Evolutionary conservation across 176 grass and related monocot species (phyloP).

Genomic region (Oropetium thomaeum): DNA sequence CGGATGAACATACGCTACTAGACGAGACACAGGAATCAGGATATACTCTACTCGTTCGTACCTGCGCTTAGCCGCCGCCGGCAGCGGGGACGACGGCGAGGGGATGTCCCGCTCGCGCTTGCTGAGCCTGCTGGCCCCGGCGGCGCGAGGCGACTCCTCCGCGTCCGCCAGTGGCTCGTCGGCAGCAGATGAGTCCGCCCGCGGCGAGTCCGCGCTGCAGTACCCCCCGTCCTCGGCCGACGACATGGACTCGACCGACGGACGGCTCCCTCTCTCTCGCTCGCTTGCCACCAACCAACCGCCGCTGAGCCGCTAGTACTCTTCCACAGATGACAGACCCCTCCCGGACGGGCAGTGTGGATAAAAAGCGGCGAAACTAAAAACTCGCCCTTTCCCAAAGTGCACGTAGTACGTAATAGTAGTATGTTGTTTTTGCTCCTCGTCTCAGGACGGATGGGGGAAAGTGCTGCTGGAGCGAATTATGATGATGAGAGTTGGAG

Average conservation of each 20-base stretch:
- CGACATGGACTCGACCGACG: neutral
- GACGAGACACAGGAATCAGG: neutral
- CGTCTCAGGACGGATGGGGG: neutral
- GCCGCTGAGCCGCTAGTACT: no score
- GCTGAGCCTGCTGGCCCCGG: slow-evolving; percentile 25
- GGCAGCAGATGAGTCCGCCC: slow-evolving; percentile 52
- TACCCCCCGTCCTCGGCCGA: slow-evolving; percentile 49
- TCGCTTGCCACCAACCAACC: neutral
- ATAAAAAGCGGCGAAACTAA: slow-evolving; percentile 47
- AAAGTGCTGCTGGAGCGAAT: slow-evolving; percentile 11
- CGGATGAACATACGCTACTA: neutral
- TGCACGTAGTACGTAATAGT: neutral
- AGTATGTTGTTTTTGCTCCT: neutral
- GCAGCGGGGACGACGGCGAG: slow-evolving; percentile 46
- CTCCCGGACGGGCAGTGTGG: no score
- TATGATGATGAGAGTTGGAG: neutral
- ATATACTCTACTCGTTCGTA: slow-evolving; percentile 21
- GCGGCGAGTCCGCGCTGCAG: slow-evolving; percentile 61
- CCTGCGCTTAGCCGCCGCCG: slow-evolving; percentile 69
- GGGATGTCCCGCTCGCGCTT: slow-evolving; percentile 35
- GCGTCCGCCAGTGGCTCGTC: slow-evolving; percentile 51
- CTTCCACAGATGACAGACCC: no score
- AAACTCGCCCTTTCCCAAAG: slow-evolving; percentile 37
- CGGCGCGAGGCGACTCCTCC: slow-evolving; percentile 28
- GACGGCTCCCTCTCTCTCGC: neutral